Base-by-base conservation (phyloP, 2,329 filamentous ascomycete genomes). In the Endocalyx cinctus region DNA sequence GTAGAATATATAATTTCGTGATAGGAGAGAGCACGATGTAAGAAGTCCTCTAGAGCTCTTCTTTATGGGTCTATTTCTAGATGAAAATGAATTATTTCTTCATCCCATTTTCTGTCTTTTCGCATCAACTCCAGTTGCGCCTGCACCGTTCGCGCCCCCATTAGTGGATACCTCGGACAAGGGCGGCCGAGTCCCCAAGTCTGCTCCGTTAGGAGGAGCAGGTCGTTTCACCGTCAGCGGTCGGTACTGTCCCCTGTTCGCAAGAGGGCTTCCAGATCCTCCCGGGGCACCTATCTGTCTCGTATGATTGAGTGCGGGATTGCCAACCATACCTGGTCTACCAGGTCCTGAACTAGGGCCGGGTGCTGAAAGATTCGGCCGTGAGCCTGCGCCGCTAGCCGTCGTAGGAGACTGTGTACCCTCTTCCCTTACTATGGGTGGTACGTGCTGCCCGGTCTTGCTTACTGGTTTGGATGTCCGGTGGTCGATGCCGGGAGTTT, bases 401-500 rank as follows among this genome's bases (percentile, higher is more conserved):
- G 11, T 12, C 14, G 16, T 29, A 10, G 35, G 28, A n/a, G 29
- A 22, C 35, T 40, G 47, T 55, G 42, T 36, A 50, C 52, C 52
- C 10, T 42, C 37, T 8, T 58, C 51, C 14, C 47, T 48, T 31
- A 55, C 51, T 2, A 45, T 20, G 2, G 70, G 66, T 1, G 69
- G 55, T 1, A 77, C 63, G 37, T 79, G 74, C 42, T 74, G 66
- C 0, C 69, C 63, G 28, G 67, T 70, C 41, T 72, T 74, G 4
- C 72, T 73, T 2, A 95, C 64, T 0, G 88, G 87, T 33, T 82
- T 81, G 5, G 84, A 89, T 32, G 77, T 82, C 15, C 66, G 79
- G 52, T 94, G 87, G 51, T 96, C 87, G 25, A 96, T 74, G 3
- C 89, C 89, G 0, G 84, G 84, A 1, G 90, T 96, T 55, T 90